Base-by-base conservation (phyloP, 331 rosid genomes). In the Cucumis variabilis region DNA sequence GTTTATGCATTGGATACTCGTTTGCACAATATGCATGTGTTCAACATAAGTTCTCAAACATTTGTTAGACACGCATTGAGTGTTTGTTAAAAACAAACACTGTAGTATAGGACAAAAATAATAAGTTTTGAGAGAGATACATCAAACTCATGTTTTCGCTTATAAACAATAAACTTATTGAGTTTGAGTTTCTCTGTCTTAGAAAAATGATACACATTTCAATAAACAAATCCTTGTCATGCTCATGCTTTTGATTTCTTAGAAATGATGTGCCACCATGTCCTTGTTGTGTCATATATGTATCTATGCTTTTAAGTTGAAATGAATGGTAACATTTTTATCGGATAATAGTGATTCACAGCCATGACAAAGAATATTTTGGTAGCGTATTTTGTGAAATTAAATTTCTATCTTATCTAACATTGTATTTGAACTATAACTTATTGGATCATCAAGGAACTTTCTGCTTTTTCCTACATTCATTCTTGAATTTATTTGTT, bases 361-460 rank as follows among this genome's bases (percentile, higher is more conserved):
- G n/a, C 33, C 14, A 77, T 13, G 11, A 11, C 10, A 17, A 53
- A 79, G 6, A 16, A 58, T 9, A 25, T 58, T 58, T 80, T 58
- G 65, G 30, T 79, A 3, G 84, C 65, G 27, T 81, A 51, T 25
- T 81, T 27, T 27, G n/a, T 51, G 69, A 55, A 55, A 80, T 55
- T 27, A 55, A 80, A 58, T 19, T 25, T 53, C 50, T 79, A 13
- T 75, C 70, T 80, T 25, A 13, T 78, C 13, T 15, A 25, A 51
- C 53, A 1, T 46, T 44, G 37, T 51, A 50, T 37, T 73, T 37
- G 80, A 73, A 73, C 21, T 15, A 10, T 20, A 73, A 37, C 25
- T 53, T 78, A 53, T 48, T 80, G 85, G 85, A 46, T 86, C 83
- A 44, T 51, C 84, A 44, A 82, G 53, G 85, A 82, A 87, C 80